Base-by-base conservation (phyloP, 2,329 filamentous ascomycete species). In the Nemania bipapillata region DNA sequence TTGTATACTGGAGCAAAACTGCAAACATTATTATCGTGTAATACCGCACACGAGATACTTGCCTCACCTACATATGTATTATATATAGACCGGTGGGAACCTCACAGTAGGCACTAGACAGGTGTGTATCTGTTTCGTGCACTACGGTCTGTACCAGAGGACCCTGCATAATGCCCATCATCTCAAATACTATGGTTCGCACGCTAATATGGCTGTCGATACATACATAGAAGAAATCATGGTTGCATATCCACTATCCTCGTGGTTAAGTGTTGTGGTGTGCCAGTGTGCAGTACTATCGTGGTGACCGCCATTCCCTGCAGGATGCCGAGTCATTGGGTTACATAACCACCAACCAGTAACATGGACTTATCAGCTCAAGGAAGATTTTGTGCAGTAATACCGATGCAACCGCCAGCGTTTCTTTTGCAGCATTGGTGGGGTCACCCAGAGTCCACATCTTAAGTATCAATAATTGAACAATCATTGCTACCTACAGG, bases 241-340 rank as follows among this genome's bases (percentile, higher is more conserved):
- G 57, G 67, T 63, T 40, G 30, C 65, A 65, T 58, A 65, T 63
- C 65, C 65, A 62, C 68, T 42, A 55, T 52, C 64, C 63, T 59
- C 63, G 66, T 63, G 66, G 61, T 32, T 35, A 61, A 57, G 56
- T 53, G 22, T 37, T 24, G 32, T 50, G 54, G 45, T 57, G 55
- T 53, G 30, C 30, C 30, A 55, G 63, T 56, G 63, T 61, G 22
- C 52, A 56, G 26, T 28, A 56, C 32, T n/a, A 30, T 52, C 56
- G 56, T 68, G 57, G 68, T 70, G 65, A 70, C 68, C 68, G 68
- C 68, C 22, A 60, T 68, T 68, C 68, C 62, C 54, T 70, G 68
- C 65, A 68, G 65, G 65, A 66, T 37, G 58, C 53, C 63, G 67
- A 69, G 67, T 69, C 63, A 69, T 69, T n/a, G 66, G 47, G 67